Evolutionary conservation across 169 alveolate species (phyloP), one percentile per base, ranked within the genome.

Genomic region (Cryptosporidium sp.): DNA sequence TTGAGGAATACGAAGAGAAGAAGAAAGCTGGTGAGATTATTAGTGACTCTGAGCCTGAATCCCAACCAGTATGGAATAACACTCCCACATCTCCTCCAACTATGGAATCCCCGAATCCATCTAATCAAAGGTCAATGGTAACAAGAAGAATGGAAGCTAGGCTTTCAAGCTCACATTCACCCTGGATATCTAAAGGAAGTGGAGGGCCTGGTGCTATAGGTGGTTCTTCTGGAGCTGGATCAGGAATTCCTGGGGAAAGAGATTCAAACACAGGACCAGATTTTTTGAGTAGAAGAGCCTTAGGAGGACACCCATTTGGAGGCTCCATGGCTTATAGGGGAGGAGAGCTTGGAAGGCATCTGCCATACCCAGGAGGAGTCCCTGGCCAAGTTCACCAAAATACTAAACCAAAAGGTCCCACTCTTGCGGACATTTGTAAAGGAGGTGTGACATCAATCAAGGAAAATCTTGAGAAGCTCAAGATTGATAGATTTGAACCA

Each of bases 101-200:
- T 3, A 39, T 29, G n/a, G 89, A 80, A 18, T 80, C 89, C 29
- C 85, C 85, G 1, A 72, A 72, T 31, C 70, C 85, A 14, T 80
- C 89, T 14, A 80, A 80, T 37, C 89, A 62, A 18, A 80, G 89
- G 70, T 80, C 89, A 37, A 80, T 80, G 89, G 21, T 80, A 45
- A 80, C 89, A 26, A 80, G 89, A 23, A 60, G 89, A 35, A 80
- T 80, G 89, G 89, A 80, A 44, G 75, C 89, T 39, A 80, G 89
- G 48, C 68, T 80, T 16, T 80, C 89, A 23, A 44, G 14, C 26
- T 18, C 72, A 7, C 65, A 80, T 12, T 61, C 89, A 4, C 89
- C 72, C n/a, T 80, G 75, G 75, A 2, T 56, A 18, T 14, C 60
- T n/a, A 73, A 44, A 39, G 67, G 67, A 21, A n/a, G 37, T 26